Evolutionary conservation across 768 basidiomycete species (phyloP).

Genomic region (Amanita rimosa): DNA sequence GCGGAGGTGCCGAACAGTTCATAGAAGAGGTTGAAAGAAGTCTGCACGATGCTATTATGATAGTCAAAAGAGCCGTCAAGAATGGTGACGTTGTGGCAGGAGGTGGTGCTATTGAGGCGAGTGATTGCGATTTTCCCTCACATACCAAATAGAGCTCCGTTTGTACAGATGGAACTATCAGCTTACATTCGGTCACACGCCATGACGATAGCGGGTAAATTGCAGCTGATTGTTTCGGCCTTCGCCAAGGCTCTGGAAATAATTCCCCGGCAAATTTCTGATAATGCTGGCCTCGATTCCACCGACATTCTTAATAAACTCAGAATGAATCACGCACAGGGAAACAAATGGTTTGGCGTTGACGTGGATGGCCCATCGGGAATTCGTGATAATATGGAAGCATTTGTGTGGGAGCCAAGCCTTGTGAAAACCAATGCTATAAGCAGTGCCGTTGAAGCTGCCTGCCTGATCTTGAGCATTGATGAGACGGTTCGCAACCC

Average conservation of each 20-base stretch:
- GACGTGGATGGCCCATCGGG: conserved; percentile 86
- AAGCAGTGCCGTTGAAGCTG: conserved; percentile 91
- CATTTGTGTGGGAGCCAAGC: conserved; percentile 98
- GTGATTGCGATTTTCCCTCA: conserved; percentile 7
- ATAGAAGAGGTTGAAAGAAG: conserved; percentile 97
- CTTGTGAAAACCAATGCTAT: conserved; percentile 94
- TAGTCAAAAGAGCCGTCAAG: conserved; percentile 94
- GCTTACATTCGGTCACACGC: conserved; percentile 89
- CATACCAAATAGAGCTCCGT: not conserved
- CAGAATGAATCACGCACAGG: conserved; percentile 88
- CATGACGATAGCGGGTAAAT: conserved; percentile 88
- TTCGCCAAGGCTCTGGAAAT: conserved; percentile 97
- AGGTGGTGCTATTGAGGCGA: conserved; percentile 92
- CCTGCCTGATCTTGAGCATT: conserved; percentile 89
- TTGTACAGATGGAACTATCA: conserved; percentile 84
- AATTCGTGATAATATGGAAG: conserved; percentile 92
- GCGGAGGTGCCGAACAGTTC: conserved; percentile 98
- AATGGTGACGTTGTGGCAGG: conserved; percentile 97
- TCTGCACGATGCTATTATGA: conserved; percentile 98
- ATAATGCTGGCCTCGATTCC: conserved; percentile 96
- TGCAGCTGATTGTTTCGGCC: conserved; percentile 87
- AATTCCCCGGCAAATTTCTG: conserved; percentile 96
- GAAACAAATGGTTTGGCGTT: conserved; percentile 86
- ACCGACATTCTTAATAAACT: conserved; percentile 97
- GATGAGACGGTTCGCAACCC: conserved; percentile 97